These are phyloP conservation scores for Chalara sp. DNA, from an alignment of 2,329 filamentous ascomycete species.

Conservation along the genomic window DNA sequence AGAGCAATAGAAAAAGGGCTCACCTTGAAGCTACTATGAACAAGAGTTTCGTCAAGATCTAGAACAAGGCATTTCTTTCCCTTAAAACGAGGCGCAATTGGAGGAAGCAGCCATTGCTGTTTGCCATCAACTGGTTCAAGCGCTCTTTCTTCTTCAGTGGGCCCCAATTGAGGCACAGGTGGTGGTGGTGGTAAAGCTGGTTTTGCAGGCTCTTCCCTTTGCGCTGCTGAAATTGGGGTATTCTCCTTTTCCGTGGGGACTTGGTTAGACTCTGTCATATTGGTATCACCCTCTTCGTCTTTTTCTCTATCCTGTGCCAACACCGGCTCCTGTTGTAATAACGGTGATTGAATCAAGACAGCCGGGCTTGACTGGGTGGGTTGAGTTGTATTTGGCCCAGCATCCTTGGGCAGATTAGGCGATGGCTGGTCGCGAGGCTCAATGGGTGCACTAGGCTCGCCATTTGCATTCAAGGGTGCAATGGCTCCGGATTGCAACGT, in stretches of 20 bases:
- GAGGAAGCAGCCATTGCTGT: constrained; percentile 59
- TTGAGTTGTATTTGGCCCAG: constrained; percentile 6
- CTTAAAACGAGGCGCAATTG: constrained; percentile 70
- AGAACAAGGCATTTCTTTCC: constrained; percentile 92
- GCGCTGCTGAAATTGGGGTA: constrained; percentile 12
- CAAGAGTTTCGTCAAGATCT: constrained; percentile 91
- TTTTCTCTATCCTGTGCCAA: constrained; percentile 8
- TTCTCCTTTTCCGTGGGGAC: constrained; percentile 17
- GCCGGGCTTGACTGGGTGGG: constrained; percentile 11
- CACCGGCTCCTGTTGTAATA: neutral
- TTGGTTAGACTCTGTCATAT: constrained; percentile 19
- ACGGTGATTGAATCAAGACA: constrained; percentile 18
- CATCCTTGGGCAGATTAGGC: constrained; percentile 24
- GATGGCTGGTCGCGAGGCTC: constrained; percentile 22
- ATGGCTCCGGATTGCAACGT: constrained; percentile 6
- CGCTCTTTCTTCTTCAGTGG: constrained; percentile 13
- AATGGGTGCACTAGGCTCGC: constrained; percentile 11
- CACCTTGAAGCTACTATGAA: constrained; percentile 99
- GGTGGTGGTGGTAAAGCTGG: constrained; percentile 20
- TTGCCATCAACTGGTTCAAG: constrained; percentile 24
- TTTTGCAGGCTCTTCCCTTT: constrained; percentile 16
- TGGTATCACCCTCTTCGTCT: constrained; percentile 19
- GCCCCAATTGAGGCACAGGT: constrained; percentile 15
- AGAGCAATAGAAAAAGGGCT: constrained; percentile 15
- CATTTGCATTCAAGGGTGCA: constrained; percentile 14